Evolutionary conservation across 495 filamentous ascomycete species (phyloP).

Genomic region (Aspergillus avenaceus): DNA sequence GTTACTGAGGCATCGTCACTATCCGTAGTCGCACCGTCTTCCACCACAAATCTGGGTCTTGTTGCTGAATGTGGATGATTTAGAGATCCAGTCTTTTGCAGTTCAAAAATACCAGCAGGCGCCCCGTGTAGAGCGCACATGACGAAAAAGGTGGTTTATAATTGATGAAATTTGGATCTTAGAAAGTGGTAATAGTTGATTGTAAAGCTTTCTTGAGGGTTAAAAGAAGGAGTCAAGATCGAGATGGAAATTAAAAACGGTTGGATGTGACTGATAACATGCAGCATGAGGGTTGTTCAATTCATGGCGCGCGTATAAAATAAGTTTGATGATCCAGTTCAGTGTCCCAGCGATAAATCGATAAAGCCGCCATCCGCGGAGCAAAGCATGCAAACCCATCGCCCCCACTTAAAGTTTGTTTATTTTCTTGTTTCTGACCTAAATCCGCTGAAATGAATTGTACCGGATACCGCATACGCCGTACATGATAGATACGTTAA

Average conservation of each 20-base stretch:
- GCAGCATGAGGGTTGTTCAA: background rate
- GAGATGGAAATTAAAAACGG: background rate
- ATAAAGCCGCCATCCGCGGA: too few relatives aligned
- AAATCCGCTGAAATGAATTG: too few relatives aligned
- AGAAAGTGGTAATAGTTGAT: too few relatives aligned
- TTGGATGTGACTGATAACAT: background rate
- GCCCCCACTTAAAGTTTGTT: too few relatives aligned
- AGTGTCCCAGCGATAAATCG: background rate
- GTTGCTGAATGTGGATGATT: conserved; percentile 6
- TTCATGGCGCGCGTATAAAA: background rate
- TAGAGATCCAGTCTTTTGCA: conserved; percentile 17
- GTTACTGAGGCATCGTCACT: conserved; percentile 26
- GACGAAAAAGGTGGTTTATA: too few relatives aligned
- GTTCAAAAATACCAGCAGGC: conserved; percentile 20
- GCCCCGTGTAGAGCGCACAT: conserved; percentile 30
- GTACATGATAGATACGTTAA: too few relatives aligned
- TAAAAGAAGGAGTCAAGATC: background rate
- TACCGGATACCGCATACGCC: too few relatives aligned
- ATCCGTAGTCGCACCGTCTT: conserved; percentile 26
- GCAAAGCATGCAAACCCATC: too few relatives aligned
- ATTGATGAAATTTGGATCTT: too few relatives aligned
- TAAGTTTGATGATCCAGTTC: background rate
- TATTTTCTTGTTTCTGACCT: too few relatives aligned
- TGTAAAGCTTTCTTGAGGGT: background rate
- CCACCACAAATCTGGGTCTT: conserved; percentile 23